These are phyloP conservation scores for Gentiana straminea DNA, from an alignment of 257 asterid genomes.

Conservation along the genomic window DNA sequence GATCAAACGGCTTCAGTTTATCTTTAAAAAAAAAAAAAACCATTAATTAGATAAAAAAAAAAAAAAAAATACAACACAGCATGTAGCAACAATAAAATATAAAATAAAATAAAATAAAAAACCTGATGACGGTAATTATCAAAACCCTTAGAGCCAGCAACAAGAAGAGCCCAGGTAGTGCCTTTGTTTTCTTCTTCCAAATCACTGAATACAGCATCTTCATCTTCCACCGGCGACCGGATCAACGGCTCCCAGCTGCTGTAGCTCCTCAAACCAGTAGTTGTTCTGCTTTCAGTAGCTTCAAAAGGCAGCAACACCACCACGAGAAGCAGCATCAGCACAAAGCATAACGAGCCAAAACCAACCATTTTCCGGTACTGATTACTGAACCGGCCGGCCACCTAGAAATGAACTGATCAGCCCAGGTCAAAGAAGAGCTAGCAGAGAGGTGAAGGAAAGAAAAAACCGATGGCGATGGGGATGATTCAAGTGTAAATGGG, in stretches of 20 bases:
- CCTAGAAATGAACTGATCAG: background rate
- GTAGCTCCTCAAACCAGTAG: background rate
- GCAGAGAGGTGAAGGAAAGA: too few species aligned
- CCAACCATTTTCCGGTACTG: constrained; percentile 24
- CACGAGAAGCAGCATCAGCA: constrained; percentile 23
- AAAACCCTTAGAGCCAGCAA: constrained; percentile 82
- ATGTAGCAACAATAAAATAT: too few species aligned
- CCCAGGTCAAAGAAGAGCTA: background rate
- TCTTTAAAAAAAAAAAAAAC: too few species aligned
- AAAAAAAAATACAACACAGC: too few species aligned
- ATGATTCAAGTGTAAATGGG: background rate
- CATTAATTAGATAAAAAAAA: too few species aligned
- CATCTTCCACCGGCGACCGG: constrained; percentile 44
- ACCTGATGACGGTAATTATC: constrained; percentile 95
- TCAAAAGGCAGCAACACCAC: constrained; percentile 12
- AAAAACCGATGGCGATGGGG: background rate
- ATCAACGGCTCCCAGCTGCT: constrained; percentile 60
- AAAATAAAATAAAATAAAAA: too few species aligned
- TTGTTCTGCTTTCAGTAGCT: constrained; percentile 12
- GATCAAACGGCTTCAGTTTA: too few species aligned
- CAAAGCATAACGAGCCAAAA: constrained; percentile 2
- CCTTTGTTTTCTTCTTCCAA: constrained; percentile 21
- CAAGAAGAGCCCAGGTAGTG: constrained; percentile 87
- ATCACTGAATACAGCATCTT: too few species aligned
- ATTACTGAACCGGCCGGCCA: background rate